Percentiles rank a stretch among this genome's conserved stretches.
Conservation (phyloP, 208 protist genomes). For the Trypanosoma lewisi region DNA sequence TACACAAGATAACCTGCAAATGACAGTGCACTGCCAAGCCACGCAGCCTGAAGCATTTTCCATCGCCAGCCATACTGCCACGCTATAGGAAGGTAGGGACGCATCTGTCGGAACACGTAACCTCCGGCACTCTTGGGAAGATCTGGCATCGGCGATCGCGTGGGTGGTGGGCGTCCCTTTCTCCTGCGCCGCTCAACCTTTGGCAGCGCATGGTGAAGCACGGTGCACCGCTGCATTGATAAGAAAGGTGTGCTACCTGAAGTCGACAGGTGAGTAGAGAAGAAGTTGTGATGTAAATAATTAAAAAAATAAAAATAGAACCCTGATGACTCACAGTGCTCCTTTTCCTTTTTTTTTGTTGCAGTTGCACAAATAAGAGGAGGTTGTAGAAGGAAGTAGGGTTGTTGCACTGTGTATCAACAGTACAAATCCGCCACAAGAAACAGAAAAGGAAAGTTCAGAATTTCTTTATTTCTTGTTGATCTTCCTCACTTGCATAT, state of each 20-base stretch:
- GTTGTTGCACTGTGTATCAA: too few species aligned
- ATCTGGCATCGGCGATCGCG: conserved; percentile 52
- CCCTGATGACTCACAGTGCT: too few species aligned
- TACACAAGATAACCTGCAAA: conserved; percentile 62
- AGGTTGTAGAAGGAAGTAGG: too few species aligned
- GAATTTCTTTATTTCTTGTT: too few species aligned
- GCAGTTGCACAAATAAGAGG: background rate
- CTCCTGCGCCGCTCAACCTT: conserved; percentile 64
- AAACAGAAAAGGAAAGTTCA: too few species aligned
- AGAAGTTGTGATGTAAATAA: too few species aligned
- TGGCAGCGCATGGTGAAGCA: conserved; percentile 27
- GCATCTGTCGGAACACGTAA: conserved; percentile 76
- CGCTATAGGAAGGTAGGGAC: conserved; percentile 60
- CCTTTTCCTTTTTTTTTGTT: background rate
- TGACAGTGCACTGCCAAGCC: conserved; percentile 52
- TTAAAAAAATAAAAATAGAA: too few species aligned
- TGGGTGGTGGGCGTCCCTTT: conserved; percentile 30
- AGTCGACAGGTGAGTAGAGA: too few species aligned
- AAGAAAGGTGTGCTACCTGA: background rate
- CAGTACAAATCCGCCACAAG: too few species aligned
- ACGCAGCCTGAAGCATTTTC: conserved; percentile 57
- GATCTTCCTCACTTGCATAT: too few species aligned
- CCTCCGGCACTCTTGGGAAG: conserved; percentile 81
- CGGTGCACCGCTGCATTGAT: conserved; percentile 26
- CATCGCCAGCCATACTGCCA: conserved; percentile 90